Evolutionary conservation across 106 monocot species (phyloP).

Genomic region (Platanthera zijinensis): DNA sequence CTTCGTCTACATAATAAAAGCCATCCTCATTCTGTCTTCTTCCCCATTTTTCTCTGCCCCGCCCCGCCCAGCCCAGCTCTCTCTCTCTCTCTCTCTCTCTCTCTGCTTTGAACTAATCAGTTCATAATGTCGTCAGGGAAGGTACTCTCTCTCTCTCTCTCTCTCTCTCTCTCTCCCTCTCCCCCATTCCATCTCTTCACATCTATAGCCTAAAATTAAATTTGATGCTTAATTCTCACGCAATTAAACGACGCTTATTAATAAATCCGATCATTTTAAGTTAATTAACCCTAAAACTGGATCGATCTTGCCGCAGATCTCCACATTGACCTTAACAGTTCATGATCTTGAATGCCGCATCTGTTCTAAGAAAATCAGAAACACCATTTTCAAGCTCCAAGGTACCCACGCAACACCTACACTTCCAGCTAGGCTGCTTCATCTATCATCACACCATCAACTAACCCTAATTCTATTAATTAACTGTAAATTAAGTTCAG

Average conservation of each 20-base stretch:
- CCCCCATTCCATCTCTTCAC: no score
- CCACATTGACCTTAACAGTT: slow-evolving; percentile 23
- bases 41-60: no score
- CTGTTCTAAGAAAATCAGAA: slow-evolving; percentile 32
- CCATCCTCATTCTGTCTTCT: no score
- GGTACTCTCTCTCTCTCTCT: background rate
- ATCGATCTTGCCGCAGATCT: slow-evolving; percentile 9
- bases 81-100: no score
- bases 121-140: background rate
- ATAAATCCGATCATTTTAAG: background rate
- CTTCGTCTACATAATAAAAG: no score
- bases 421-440: no score
- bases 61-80: no score
- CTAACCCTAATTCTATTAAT: background rate
- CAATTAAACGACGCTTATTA: background rate
- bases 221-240: no score
- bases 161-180: slow-evolving; percentile 7
- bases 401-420: slow-evolving; percentile 3
- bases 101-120: no score
- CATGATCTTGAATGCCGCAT: slow-evolving; percentile 19
- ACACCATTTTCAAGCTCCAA: slow-evolving; percentile 22
- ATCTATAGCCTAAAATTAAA: no score
- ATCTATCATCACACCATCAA: no score
- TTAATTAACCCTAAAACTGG: background rate
- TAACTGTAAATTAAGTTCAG: slow-evolving; percentile 9